Base-by-base conservation (phyloP, 768 basidiomycete species). In the Kwoniella botswanensis region DNA sequence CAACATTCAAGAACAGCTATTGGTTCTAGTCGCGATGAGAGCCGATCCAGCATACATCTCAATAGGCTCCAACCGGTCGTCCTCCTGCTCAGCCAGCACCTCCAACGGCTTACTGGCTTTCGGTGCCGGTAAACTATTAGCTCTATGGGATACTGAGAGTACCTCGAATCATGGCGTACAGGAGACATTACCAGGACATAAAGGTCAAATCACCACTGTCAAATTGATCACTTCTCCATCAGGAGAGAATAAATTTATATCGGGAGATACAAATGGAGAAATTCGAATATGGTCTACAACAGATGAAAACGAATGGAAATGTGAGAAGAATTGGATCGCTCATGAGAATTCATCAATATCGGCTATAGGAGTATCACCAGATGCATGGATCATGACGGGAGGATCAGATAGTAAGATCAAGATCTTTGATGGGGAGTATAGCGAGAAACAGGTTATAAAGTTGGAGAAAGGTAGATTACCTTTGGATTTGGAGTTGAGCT, bases 371-470 rank as follows among this genome's bases (percentile, higher is more conserved):
- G 59, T 70, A 35, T 50, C 67, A 22, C 62, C 73, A 2, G 43
- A 50, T 11, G 81, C 85, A 55, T 83, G 85, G 44, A 71, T 95
- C 10, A 86, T 90, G 2, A 93, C 93, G 0, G 94, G 92, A 0
- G 89, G 92, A 17, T 96, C 94, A 0, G 94, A 98, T 82, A 88
- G 90, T 0, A 84, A 85, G 1, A 86, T 95, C 54, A 93, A 92
- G 82, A 85, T 93, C 29, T 98, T 93, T 93, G 82, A 83, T 41
- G 21, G 57, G 26, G 53, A 76, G 68, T 68, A 72, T 66, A 71
- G 66, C 52, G 72, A 74, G 3, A 70, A 74, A 26, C 65, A 82
- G 18, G 26, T 85, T 0, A 93, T 96, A 82, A 85, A 84, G 3
- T 85, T 97, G 58, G 81, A 87, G 65, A 85, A 87, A 42, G 90